These are phyloP conservation scores for Aphanomyces euteiches DNA, from an alignment of 352 stramenopile species.

Conservation along the genomic window DNA sequence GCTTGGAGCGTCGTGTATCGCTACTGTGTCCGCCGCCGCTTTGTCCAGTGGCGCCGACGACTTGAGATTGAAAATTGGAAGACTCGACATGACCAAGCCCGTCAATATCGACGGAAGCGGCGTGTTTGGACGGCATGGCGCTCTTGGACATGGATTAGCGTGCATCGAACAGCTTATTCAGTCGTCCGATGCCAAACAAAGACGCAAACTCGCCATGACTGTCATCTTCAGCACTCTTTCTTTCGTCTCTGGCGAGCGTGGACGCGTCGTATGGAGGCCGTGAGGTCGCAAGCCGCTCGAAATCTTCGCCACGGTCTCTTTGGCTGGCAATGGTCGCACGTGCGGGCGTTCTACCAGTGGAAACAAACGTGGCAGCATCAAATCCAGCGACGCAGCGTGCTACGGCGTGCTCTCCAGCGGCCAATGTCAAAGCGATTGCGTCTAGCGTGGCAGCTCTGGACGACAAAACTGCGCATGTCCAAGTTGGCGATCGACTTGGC, in stretches of 20 bases:
- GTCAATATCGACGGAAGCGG: background rate
- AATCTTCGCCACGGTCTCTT: background rate
- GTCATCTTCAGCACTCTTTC: background rate
- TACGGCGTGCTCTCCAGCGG: background rate
- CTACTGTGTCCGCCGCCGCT: background rate
- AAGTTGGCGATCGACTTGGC: background rate
- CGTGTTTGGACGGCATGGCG: background rate
- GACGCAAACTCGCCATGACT: background rate
- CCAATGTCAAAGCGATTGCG: no score
- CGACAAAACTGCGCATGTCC: background rate
- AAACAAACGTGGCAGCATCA: background rate
- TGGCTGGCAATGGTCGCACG: conserved; percentile 15
- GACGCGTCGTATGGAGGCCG: background rate
- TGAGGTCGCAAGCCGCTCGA: background rate
- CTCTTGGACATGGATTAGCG: background rate
- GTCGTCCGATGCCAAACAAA: background rate
- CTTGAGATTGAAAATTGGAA: background rate
- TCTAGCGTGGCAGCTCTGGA: no score
- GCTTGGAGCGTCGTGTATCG: background rate
- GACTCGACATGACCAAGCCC: background rate
- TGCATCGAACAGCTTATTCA: background rate
- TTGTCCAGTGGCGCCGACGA: background rate
- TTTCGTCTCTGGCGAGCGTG: background rate
- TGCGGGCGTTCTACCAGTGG: conserved; percentile 4
- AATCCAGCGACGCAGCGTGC: background rate